Evolutionary conservation across 2,329 filamentous ascomycete species (phyloP).

Genomic region (Grosmannia clavigera): DNA sequence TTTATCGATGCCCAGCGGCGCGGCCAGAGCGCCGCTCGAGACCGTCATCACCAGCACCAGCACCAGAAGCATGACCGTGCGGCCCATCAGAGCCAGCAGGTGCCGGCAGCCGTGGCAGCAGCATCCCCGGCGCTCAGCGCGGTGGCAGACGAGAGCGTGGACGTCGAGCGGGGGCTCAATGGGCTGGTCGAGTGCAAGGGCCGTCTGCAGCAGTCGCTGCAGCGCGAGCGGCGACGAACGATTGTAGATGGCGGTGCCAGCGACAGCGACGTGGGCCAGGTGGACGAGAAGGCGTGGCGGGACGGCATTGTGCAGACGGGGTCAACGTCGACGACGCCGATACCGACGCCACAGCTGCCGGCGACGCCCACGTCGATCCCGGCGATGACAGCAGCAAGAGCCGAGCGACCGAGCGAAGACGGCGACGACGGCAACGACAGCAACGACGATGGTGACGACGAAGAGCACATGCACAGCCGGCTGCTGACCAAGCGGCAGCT

Average conservation of each 20-base stretch:
- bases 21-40: slow-evolving; percentile 14
- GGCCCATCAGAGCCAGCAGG: background rate
- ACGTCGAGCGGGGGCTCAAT: background rate
- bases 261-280: slow-evolving; percentile 35
- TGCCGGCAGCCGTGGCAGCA: background rate
- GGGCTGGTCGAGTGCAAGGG: slow-evolving; percentile 16
- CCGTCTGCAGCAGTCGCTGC: slow-evolving; percentile 22
- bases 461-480: slow-evolving; percentile 40
- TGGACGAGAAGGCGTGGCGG: slow-evolving; percentile 45
- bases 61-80: background rate
- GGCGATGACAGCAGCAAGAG: slow-evolving; percentile 37
- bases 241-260: slow-evolving; percentile 30
- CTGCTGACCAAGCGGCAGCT: slow-evolving; percentile 89
- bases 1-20: slow-evolving; percentile 45
- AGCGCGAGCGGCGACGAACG: slow-evolving; percentile 7
- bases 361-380: slow-evolving; percentile 31
- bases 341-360: slow-evolving; percentile 20
- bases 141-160: background rate
- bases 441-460: background rate
- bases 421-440: slow-evolving; percentile 14
- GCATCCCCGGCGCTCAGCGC: background rate
- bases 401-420: slow-evolving; percentile 14
- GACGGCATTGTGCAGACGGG: slow-evolving; percentile 28
- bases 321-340: slow-evolving; percentile 19
- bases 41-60: slow-evolving; percentile 2